These are phyloP conservation scores for Beauveria bassiana DNA, from an alignment of 2,329 filamentous ascomycete genomes.

Conservation along the genomic window DNA sequence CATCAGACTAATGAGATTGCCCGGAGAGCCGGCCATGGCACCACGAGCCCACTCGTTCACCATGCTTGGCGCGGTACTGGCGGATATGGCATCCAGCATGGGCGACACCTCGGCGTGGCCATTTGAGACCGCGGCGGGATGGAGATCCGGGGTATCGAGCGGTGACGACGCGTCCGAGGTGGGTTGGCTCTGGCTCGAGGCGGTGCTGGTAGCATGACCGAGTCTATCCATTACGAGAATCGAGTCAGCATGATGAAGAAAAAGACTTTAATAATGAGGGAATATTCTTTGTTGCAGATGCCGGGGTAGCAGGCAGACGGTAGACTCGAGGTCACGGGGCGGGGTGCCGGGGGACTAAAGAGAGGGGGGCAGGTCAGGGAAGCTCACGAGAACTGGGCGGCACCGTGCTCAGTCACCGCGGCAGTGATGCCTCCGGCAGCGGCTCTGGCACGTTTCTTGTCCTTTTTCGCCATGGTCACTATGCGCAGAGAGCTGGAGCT, in stretches of 20 bases:
- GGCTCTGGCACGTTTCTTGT: conserved; percentile 49
- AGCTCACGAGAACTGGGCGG: conserved; percentile 45
- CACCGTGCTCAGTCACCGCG: conserved; percentile 44
- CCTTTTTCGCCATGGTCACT: conserved; percentile 33
- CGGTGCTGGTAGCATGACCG: conserved; percentile 25
- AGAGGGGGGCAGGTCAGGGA: conserved; percentile 21
- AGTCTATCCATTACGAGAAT: conserved; percentile 17
- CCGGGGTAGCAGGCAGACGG: conserved; percentile 4
- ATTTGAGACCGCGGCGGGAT: conserved; percentile 32
- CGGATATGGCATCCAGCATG: conserved; percentile 39
- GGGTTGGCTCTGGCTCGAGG: conserved; percentile 25
- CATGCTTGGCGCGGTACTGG: conserved; percentile 40
- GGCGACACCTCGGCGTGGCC: conserved; percentile 37
- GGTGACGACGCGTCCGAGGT: conserved; percentile 37
- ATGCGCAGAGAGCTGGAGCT: conserved; percentile 11
- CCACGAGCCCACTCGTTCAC: conserved; percentile 38
- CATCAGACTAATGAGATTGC: conserved; percentile 34
- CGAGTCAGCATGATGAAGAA: neutral
- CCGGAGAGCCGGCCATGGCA: conserved; percentile 36
- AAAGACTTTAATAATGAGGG: neutral
- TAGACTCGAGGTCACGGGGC: conserved; percentile 15
- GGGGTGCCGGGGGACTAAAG: conserved; percentile 14
- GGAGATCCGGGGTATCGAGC: conserved; percentile 38
- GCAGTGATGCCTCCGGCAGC: conserved; percentile 42
- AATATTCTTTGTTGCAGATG: conserved; percentile 2